Evolutionary conservation across 1,284 basidiomycete genomes (phyloP), one percentile per base, ranked within the genome.

Genomic region (Retiboletus fuscus): DNA sequence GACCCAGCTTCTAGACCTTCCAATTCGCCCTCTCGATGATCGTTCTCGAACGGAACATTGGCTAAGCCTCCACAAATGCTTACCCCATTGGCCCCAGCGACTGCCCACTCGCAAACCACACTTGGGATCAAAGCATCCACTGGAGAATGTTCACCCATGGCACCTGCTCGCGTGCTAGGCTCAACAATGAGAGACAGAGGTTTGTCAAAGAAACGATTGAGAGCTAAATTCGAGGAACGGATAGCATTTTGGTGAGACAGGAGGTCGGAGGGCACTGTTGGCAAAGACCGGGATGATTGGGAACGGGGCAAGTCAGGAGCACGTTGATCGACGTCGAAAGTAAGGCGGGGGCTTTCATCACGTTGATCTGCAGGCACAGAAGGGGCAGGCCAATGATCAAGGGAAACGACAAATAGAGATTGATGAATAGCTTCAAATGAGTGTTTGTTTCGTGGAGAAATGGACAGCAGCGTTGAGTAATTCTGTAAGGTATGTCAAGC

Each of bases 151-250:
- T 99, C 97, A 41, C 97, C 97, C 79, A 92, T 92, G 68, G 95
- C 93, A 51, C 95, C 95, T 5, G 95, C 94, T 57, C 95, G 91
- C 3, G 93, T 92, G 73, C 93, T 95, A 20, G 92, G 91, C 83
- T 98, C 96, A 55, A 99, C 91, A 62, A 95, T 89, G 69, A 98
- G 84, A 11, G 92, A 92, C 58, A 95, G 89, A 4, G 93, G 89
- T 84, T 99, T 99, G 86, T 99, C 97, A 82, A 93, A 96, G 91
- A 96, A 98, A 61, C 97, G 88, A 80, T 99, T 98, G 68, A 89
- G 87, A 4, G 92, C 91, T 69, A 91, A 91, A 71, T 78, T 68
- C 13, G 93, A 92, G 1, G 91, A 91, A 55, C 94, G 92, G 68
- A 92, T 87, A 74, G 93, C 92, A 77, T 91, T 90, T 24, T 98